These are phyloP conservation scores for Trichaptum fuscoviolaceum DNA, from an alignment of 768 basidiomycete species.

Conservation along the genomic window DNA sequence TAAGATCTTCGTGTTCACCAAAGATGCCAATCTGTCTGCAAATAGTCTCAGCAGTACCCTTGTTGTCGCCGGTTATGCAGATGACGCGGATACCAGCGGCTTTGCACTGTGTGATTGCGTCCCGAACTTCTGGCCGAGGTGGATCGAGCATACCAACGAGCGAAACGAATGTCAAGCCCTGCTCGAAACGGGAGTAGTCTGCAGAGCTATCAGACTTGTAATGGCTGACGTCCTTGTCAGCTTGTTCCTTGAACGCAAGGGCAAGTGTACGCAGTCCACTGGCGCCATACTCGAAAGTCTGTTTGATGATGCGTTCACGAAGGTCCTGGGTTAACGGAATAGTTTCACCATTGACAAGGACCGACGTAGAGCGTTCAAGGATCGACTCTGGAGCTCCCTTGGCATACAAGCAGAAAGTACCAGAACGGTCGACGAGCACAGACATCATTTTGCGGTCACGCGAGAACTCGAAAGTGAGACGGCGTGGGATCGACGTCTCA, in stretches of 20 bases:
- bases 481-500: conserved; percentile 66
- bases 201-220: conserved; percentile 74
- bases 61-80: conserved; percentile 98
- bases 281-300: conserved; percentile 68
- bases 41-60: conserved; percentile 95
- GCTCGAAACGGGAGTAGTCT: conserved; percentile 89
- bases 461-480: conserved; percentile 96
- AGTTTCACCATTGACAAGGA: conserved; percentile 56
- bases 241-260: conserved; percentile 77
- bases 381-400: conserved; percentile 98
- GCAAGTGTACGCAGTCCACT: conserved; percentile 88
- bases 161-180: conserved; percentile 88
- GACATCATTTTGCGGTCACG: conserved; percentile 99
- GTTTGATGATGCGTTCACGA: conserved; percentile 54
- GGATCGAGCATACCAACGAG: conserved; percentile 98
- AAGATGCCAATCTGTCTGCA: conserved; percentile 96
- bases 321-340: conserved; percentile 63
- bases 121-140: conserved; percentile 87
- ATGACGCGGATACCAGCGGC: conserved; percentile 94
- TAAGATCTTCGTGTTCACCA: conserved; percentile 75
- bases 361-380: conserved; percentile 79
- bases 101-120: conserved; percentile 83
- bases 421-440: conserved; percentile 72
- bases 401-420: conserved; percentile 75
- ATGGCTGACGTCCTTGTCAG: conserved; percentile 71